These are phyloP conservation scores for Tubosaeta sp. DNA, from an alignment of 768 basidiomycete genomes.

Conservation along the genomic window DNA sequence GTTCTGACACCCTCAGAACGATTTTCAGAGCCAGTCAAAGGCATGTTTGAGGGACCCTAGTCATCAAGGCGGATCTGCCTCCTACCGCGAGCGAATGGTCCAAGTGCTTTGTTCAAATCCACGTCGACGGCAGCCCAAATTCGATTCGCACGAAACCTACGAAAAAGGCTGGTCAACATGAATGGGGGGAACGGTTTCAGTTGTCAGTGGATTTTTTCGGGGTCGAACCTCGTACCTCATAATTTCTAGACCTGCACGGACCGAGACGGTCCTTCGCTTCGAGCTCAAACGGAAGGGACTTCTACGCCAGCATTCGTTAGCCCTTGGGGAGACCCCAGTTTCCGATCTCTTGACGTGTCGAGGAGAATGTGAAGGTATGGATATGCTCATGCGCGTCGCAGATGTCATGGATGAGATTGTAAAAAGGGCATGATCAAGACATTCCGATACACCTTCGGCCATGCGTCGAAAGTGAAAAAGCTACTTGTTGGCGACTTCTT, in stretches of 20 bases:
- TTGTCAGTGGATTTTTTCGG: conserved; percentile 11
- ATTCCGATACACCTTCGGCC: conserved; percentile 16
- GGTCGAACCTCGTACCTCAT: not conserved
- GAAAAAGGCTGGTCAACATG: conserved; percentile 14
- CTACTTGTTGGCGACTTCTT: conserved; percentile 17
- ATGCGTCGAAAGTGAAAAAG: not conserved
- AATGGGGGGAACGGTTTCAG: conserved; percentile 21
- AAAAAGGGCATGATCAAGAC: conserved; percentile 13
- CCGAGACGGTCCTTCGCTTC: conserved; percentile 19
- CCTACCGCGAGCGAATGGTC: conserved; percentile 16
- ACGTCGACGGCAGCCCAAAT: conserved; percentile 15
- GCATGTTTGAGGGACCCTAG: too few relatives aligned
- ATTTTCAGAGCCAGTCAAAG: too few relatives aligned
- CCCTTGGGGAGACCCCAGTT: conserved; percentile 10
- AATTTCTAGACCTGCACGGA: conserved; percentile 5
- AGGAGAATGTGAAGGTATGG: conserved; percentile 9
- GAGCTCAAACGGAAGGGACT: conserved; percentile 22
- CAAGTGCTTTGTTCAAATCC: conserved; percentile 22
- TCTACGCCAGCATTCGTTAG: conserved; percentile 13
- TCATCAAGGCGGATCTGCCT: conserved; percentile 25
- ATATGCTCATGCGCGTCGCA: not conserved
- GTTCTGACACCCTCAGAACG: too few relatives aligned
- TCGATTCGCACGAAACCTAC: conserved; percentile 10
- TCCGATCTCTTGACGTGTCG: conserved; percentile 15
- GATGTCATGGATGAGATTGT: not conserved